Base-by-base conservation (phyloP, 768 basidiomycete genomes). In the Mycena crocata region DNA sequence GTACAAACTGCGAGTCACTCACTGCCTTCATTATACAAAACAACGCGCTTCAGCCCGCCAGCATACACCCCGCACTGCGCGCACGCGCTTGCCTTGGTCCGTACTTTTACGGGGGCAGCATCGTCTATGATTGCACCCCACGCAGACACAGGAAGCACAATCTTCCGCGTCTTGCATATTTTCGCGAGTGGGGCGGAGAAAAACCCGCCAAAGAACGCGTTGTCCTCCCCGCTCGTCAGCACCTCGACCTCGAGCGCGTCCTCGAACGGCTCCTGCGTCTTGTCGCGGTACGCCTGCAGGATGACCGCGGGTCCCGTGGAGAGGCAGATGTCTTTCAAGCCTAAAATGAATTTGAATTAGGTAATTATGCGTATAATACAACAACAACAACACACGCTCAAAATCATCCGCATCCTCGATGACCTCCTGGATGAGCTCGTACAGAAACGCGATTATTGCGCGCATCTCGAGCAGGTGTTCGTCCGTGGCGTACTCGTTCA, bases 161-260 rank as follows among this genome's bases (percentile, higher is more conserved):
- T 50, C 5, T 42, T 4, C 7, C 49, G 54, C 14, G 61, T 35
- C 59, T 42, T 37, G 42, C 37, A 54, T 14, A 64, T 42, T 19
- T 15, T 34, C 7, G 34, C 60, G 24, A 69, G 12, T 23, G 64
- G 39, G 6, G 7, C 34, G 1, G 64, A 44, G 31, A 69, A 46
- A 26, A 69, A 69, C 30, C 59, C 68, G 44, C 54, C 37, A 17
- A 57, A 69, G 21, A 69, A 32, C 35, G 31, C 39, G 49, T 65
- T 69, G 26, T 65, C 59, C 23, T 65, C 68, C n/a, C 56, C 68
- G 48, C 52, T 57, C 15, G 31, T 51, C 59, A 65, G 34, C 9
- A 69, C 59, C 28, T 69, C 64, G 1, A n/a, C 24, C 49, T 66
- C 63, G 17, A 65, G 45, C 32, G 59, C 68, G 8, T 69, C 68